Percentiles rank a stretch among this genome's conserved stretches.
Evolutionary conservation across 2,329 filamentous ascomycete genomes (phyloP).

Genomic region (Trichoderma arundinaceum): DNA sequence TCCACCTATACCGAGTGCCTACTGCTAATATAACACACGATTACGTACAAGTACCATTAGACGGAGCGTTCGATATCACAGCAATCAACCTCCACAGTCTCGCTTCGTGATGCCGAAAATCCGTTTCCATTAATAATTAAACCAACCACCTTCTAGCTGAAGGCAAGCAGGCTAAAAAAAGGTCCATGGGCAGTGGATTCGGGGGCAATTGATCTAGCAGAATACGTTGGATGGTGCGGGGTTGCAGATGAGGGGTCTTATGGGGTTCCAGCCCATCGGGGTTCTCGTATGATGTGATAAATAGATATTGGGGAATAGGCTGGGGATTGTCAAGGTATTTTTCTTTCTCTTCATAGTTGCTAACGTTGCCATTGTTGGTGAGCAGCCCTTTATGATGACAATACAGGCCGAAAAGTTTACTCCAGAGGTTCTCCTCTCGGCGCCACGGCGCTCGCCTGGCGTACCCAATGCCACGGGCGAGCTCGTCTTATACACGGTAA

Average conservation of each 20-base stretch:
- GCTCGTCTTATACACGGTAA: slow-evolving; percentile 67
- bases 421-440: slow-evolving; percentile 76
- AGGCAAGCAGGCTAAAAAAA: neutral
- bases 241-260: slow-evolving; percentile 30
- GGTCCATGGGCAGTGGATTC: slow-evolving; percentile 3
- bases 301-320: neutral
- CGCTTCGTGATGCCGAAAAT: neutral
- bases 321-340: neutral
- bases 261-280: slow-evolving; percentile 17
- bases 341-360: neutral
- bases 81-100: neutral
- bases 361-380: neutral
- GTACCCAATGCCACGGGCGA: slow-evolving; percentile 71
- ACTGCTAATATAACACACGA: too few species aligned
- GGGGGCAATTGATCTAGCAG: neutral
- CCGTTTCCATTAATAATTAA: neutral
- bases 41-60: too few species aligned
- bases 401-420: slow-evolving; percentile 74
- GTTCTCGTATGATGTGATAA: slow-evolving; percentile 23
- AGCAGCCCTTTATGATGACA: slow-evolving; percentile 61
- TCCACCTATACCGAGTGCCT: too few species aligned
- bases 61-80: neutral
- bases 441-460: slow-evolving; percentile 73
- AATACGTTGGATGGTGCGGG: slow-evolving; percentile 24
- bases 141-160: neutral